Conservation (phyloP, 441 rosid genomes). For the Hura crepitans region DNA sequence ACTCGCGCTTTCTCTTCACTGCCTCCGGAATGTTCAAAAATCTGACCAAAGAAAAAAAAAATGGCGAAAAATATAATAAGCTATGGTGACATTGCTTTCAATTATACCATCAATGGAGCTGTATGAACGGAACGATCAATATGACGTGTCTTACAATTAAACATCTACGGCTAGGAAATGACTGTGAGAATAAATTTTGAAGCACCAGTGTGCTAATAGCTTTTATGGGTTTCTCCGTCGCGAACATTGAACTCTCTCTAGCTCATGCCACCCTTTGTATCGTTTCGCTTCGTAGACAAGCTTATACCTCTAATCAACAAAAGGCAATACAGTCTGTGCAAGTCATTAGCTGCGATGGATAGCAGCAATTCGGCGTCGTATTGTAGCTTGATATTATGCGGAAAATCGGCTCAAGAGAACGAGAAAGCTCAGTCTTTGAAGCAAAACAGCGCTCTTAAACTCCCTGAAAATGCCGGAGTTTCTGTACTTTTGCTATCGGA, state of each 20-base stretch:
- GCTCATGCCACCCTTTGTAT: slow-evolving; percentile 24
- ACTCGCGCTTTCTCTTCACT: not conserved
- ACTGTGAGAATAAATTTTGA: not conserved
- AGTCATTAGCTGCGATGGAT: slow-evolving; percentile 49
- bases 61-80: too few species aligned
- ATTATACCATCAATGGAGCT: not conserved
- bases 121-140: not conserved
- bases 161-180: slow-evolving; percentile 8
- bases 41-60: too few species aligned
- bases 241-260: too few species aligned
- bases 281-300: slow-evolving; percentile 18
- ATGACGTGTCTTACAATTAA: slow-evolving; percentile 1
- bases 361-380: slow-evolving; percentile 14
- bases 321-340: slow-evolving; percentile 9
- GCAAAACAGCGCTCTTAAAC: slow-evolving; percentile 42
- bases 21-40: slow-evolving; percentile 13
- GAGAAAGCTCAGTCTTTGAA: slow-evolving; percentile 48
- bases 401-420: slow-evolving; percentile 55
- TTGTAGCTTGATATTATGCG: slow-evolving; percentile 47
- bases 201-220: not conserved
- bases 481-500: slow-evolving; percentile 45
- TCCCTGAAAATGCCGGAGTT: slow-evolving; percentile 39
- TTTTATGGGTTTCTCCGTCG: slow-evolving; percentile 18
- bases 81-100: not conserved
- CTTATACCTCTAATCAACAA: not conserved